Evolutionary conservation across 192 early-diverging fungal species (phyloP).

Genomic region (Chytriomyces sp.): DNA sequence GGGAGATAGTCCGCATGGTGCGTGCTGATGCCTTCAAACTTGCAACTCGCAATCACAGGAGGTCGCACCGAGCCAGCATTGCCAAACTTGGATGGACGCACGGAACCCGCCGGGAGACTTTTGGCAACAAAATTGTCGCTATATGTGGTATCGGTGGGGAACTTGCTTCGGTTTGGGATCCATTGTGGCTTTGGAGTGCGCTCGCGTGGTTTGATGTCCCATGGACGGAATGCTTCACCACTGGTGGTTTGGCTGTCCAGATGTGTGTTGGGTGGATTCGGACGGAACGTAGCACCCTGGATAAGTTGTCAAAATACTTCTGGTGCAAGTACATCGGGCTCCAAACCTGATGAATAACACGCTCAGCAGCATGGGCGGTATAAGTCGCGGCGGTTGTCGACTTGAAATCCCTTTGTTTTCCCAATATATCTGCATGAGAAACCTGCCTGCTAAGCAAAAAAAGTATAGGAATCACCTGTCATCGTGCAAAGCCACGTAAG

Average conservation of each 20-base stretch:
- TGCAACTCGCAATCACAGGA: constrained; percentile 24
- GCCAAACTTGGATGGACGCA: constrained; percentile 9
- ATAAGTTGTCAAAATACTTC: not conserved
- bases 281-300: constrained; percentile 1
- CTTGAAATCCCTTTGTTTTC: constrained; percentile 47
- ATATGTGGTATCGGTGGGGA: constrained; percentile 48
- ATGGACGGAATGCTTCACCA: constrained; percentile 43
- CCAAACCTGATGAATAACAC: not conserved
- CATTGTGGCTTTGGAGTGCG: constrained; percentile 33
- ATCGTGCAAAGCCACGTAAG: constrained; percentile 36
- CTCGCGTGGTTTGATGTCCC: constrained; percentile 36
- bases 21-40: constrained; percentile 49
- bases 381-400: constrained; percentile 53
- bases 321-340: not conserved
- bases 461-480: constrained; percentile 39
- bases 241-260: constrained; percentile 50
- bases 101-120: constrained; percentile 13
- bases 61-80: not conserved
- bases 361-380: constrained; percentile 36
- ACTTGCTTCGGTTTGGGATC: constrained; percentile 43
- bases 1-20: constrained; percentile 45
- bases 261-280: constrained; percentile 36
- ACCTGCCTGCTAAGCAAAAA: not conserved
- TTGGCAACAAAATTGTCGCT: constrained; percentile 40
- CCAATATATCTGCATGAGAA: not conserved